phyloP scores from a whole-genome alignment of 805 yeast genomes.

The Starmerella sp. region DNA sequence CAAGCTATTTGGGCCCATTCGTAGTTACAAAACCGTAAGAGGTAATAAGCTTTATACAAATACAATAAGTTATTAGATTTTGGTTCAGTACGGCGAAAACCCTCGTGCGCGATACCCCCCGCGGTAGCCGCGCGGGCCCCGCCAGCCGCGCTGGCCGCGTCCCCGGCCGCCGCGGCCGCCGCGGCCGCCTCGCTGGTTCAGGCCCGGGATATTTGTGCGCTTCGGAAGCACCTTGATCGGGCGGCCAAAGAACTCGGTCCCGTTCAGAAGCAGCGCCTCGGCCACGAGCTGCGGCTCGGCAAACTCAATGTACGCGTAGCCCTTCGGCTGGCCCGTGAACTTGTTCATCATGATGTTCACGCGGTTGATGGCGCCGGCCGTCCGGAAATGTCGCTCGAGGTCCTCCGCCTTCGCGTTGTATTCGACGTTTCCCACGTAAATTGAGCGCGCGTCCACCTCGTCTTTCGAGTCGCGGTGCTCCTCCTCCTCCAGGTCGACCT shows the following conservation, averaged over 20 bases:
- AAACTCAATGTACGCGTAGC: conserved; percentile 79
- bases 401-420: conserved; percentile 70
- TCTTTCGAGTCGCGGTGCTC: conserved; percentile 39
- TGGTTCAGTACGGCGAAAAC: conserved; percentile 35
- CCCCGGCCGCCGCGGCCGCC: conserved; percentile 32
- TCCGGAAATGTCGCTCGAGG: conserved; percentile 58
- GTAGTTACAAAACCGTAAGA: neutral
- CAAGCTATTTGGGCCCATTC: too few relatives aligned
- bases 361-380: conserved; percentile 63
- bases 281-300: conserved; percentile 53
- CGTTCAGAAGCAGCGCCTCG: conserved; percentile 56
- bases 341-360: conserved; percentile 68
- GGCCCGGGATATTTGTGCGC: conserved; percentile 73
- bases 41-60: neutral
- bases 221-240: conserved; percentile 63
- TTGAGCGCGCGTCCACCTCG: conserved; percentile 64
- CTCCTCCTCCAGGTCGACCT: conserved; percentile 35
- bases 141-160: conserved; percentile 22
- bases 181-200: conserved; percentile 41
- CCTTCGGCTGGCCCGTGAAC: conserved; percentile 63
- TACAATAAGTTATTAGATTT: conserved; percentile 2
- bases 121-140: conserved; percentile 30
- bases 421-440: conserved; percentile 79
- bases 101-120: conserved; percentile 29
- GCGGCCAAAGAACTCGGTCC: conserved; percentile 54